Evolutionary conservation across 1,139 yeast genomes (phyloP).

Genomic region (Sporopachydermia cereana): DNA sequence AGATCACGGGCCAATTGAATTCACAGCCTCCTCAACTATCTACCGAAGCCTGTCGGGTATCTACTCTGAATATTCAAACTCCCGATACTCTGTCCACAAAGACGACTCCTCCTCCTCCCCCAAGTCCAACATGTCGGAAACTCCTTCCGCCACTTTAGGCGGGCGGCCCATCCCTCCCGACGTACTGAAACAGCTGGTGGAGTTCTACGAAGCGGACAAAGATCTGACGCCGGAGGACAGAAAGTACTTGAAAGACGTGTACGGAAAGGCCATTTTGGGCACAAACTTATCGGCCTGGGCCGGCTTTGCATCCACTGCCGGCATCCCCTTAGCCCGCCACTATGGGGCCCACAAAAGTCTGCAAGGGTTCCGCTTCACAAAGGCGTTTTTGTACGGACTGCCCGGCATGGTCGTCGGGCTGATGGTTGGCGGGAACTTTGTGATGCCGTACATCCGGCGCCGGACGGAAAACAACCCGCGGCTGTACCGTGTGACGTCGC

Average conservation of each 20-base stretch:
- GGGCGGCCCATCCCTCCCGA: neutral
- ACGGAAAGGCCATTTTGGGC: neutral
- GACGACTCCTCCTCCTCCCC: too few relatives aligned
- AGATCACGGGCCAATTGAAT: too few relatives aligned
- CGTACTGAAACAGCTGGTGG: neutral
- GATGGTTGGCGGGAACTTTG: neutral
- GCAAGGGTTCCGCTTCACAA: neutral
- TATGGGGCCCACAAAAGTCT: neutral
- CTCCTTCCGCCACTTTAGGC: too few relatives aligned
- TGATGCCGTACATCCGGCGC: neutral
- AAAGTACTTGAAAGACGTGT: constrained; percentile 5
- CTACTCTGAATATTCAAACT: too few relatives aligned
- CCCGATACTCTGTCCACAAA: too few relatives aligned
- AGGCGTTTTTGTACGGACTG: neutral
- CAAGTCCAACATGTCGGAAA: too few relatives aligned
- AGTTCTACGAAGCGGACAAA: constrained; percentile 6
- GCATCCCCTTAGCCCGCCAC: neutral
- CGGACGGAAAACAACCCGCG: neutral
- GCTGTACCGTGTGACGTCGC: neutral
- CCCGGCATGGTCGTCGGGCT: neutral
- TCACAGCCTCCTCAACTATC: too few relatives aligned
- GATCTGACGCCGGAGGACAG: neutral
- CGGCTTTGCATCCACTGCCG: neutral
- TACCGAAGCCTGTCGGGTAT: too few relatives aligned
- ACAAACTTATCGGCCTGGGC: neutral